These are phyloP conservation scores for Cordyceps cateniannulata DNA, from an alignment of 2,329 filamentous ascomycete genomes.

Conservation along the genomic window DNA sequence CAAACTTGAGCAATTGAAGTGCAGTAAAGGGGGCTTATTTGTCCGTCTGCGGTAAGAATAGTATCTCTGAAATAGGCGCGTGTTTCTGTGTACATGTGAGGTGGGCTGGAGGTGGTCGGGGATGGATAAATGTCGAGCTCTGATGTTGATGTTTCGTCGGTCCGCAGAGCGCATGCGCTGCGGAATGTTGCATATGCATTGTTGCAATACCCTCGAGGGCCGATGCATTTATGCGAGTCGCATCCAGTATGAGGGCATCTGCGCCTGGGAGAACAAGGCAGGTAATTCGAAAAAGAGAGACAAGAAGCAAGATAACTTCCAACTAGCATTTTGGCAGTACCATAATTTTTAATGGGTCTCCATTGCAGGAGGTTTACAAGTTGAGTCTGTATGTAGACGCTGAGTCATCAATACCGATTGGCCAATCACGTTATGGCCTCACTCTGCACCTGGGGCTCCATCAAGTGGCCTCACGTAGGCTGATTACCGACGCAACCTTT, in stretches of 20 bases:
- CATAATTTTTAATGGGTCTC: neutral
- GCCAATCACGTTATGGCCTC: constrained; percentile 33
- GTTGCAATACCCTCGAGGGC: constrained; percentile 2
- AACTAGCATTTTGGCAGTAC: neutral
- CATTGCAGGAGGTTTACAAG: neutral
- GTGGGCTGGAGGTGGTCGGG: neutral
- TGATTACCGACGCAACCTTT: constrained; percentile 17
- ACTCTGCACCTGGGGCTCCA: constrained; percentile 24
- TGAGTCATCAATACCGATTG: constrained; percentile 28
- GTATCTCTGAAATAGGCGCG: neutral
- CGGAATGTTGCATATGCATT: neutral
- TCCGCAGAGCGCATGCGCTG: neutral
- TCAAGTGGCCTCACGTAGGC: constrained; percentile 10
- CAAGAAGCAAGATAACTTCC: neutral
- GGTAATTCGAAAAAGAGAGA: neutral
- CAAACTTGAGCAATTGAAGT: neutral
- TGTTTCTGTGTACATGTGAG: too few species aligned
- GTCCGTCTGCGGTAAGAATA: neutral
- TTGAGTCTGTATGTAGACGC: constrained; percentile 21
- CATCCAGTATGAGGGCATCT: neutral
- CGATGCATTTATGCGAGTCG: constrained; percentile 6
- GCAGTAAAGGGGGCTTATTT: neutral
- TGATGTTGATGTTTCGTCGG: neutral
- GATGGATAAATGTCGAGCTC: neutral
- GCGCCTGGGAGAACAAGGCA: neutral